Base-by-base conservation (phyloP, 345 rosid species). In the Hypericum androsaemum region DNA sequence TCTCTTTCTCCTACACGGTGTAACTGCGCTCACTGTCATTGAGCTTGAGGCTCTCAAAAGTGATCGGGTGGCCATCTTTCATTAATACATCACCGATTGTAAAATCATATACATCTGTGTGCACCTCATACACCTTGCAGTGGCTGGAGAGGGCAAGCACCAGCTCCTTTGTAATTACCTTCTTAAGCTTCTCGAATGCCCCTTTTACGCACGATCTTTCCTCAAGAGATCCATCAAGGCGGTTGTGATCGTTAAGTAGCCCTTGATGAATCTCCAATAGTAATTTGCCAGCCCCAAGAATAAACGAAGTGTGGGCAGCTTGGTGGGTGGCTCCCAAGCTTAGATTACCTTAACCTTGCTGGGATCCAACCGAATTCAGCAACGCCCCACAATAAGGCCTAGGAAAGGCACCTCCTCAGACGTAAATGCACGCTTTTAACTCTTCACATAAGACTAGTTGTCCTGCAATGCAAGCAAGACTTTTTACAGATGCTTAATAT, bases 391-490 rank as follows among this genome's bases (percentile, higher is more conserved):
- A n/a, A n/a, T n/a, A n/a, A n/a, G n/a, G 12, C 48, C 48, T 12
- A 44, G n/a, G 14, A 44, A 44, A 6, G 14, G n/a, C 3, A 10
- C 50, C 8, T n/a, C n/a, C n/a, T n/a, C n/a, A n/a, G n/a, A n/a
- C n/a, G 50, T 10, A 47, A 47, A 13, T 2, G 4, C 17, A 13
- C 50, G 15, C 28, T 47, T 47, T 15, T 47, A 16, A 9, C 10
- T 47, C 50, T 47, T 47, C 6, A 13, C 50, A 14, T 47, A 47
- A 16, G 15, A 47, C 50, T 47, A 5, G 50, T 47, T 47, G 4
- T 47, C 8, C 6, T 28, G 7, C 4, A 47, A 28, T 12, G 17
- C 50, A 3, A n/a, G 5, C 6, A 47, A 47, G 5, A 47, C 50
- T 47, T 16, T 2, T 12, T n/a, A 28, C 5, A 47, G 28, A 15